A percentile compares a stretch with the other conserved stretches of the same genome.
Evolutionary conservation across 2,329 filamentous ascomycete species (phyloP).

Genomic region (Tolypocladium pustulatum): DNA sequence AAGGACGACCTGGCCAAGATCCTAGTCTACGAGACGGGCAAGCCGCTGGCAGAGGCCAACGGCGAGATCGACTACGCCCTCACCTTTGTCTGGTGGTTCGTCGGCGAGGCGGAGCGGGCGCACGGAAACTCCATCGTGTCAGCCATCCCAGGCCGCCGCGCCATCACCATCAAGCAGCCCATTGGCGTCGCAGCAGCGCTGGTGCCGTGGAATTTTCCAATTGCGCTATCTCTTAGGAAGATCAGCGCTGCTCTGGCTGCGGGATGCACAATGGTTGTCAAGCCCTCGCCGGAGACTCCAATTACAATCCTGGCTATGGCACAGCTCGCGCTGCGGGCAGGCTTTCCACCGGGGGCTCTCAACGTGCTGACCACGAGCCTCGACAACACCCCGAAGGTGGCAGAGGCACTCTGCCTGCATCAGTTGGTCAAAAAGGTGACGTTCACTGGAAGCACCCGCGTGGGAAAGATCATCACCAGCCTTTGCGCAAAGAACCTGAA

Average conservation of each 20-base stretch:
- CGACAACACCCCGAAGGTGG: slow-evolving; percentile 31
- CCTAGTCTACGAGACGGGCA: slow-evolving; percentile 41
- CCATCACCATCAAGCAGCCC: slow-evolving; percentile 56
- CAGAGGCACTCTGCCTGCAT: slow-evolving; percentile 35
- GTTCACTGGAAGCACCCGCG: slow-evolving; percentile 63
- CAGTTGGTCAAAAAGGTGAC: slow-evolving; percentile 51
- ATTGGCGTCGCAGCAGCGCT: slow-evolving; percentile 23
- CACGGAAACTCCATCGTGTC: slow-evolving; percentile 51
- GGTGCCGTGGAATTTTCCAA: slow-evolving; percentile 48
- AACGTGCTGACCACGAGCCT: slow-evolving; percentile 36
- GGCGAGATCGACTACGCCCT: slow-evolving; percentile 46
- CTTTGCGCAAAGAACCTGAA: slow-evolving; percentile 54
- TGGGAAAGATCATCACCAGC: slow-evolving; percentile 55
- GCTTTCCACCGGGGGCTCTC: slow-evolving; percentile 65
- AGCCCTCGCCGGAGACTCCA: slow-evolving; percentile 65
- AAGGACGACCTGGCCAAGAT: slow-evolving; percentile 28
- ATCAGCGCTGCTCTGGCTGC: slow-evolving; percentile 51
- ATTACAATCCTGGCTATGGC: slow-evolving; percentile 61
- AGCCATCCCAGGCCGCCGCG: slow-evolving; percentile 49
- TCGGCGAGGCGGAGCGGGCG: slow-evolving; percentile 35
- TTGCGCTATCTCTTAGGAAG: slow-evolving; percentile 38
- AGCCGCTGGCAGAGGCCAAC: slow-evolving; percentile 41
- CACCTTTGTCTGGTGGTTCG: slow-evolving; percentile 46
- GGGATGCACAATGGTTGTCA: slow-evolving; percentile 66
- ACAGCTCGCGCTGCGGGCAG: slow-evolving; percentile 57